Evolutionary conservation across 306 rosid genomes (phyloP), one percentile per base, ranked within the genome.

Genomic region (Alnus glutinosa): DNA sequence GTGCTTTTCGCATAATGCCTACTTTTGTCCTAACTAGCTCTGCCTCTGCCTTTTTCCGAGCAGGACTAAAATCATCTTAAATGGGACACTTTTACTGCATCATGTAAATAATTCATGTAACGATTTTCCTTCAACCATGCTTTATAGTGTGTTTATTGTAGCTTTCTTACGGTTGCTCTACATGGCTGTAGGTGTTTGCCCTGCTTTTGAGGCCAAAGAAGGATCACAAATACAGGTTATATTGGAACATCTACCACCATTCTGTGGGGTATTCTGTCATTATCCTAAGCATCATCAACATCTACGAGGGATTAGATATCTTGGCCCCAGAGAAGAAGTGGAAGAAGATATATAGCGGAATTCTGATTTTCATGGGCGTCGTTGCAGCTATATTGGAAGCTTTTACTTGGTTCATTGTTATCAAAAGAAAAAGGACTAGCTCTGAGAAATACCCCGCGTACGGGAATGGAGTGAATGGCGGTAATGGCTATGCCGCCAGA

Each of bases 131-230:
- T 23, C 28, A 23, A 0, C 0, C 28, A 23, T 23, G 28, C 28
- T 23, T 23, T 23, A 23, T 23, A 23, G 0, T 23, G 28, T 23
- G 28, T 23, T 23, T 23, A 23, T 23, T 23, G 28, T 68, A 68
- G 72, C 39, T 68, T 68, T 42, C 72, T 68, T 12, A 51, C 77
- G 44, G 52, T 23, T 44, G 8, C 37, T 14, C 73, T n/a, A 12
- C 39, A 39, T 80, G 79, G 16, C 57, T 48, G 36, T 75, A 94
- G 98, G 92, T 96, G 19, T 96, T 93, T 79, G 98, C 98, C 76
- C 72, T 96, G 86, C 94, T 96, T 54, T 63, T 96, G 87, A 93
- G 99, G 89, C 99, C 99, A 2, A 93, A 93, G 85, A 91, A 91
- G 82, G 99, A 93, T 66, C 89, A 96, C 92, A 96, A 93, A 75